These are phyloP conservation scores for Discostella stelligeroides DNA, from an alignment of 108 stramenopile species.

Conservation along the genomic window DNA sequence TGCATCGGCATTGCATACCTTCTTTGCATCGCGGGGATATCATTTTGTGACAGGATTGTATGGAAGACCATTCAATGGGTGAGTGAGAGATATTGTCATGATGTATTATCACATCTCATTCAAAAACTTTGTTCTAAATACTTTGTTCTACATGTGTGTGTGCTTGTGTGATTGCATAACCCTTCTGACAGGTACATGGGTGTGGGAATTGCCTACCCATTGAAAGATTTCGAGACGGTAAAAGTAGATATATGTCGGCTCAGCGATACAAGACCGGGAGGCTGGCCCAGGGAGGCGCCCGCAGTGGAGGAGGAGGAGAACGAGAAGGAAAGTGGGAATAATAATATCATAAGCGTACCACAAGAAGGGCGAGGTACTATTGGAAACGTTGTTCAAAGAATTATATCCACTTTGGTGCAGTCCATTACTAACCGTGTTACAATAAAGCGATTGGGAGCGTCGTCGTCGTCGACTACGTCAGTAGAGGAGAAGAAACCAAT, in stretches of 20 bases:
- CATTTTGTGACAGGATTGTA: conserved; percentile 89
- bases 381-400: conserved; percentile 7
- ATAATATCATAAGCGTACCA: conserved; percentile 4
- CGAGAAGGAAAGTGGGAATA: not conserved
- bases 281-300: conserved; percentile 84
- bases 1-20: conserved; percentile 80
- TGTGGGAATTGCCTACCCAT: conserved; percentile 78
- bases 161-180: no score
- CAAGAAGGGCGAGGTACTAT: not conserved
- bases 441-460: conserved; percentile 16
- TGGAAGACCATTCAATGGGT: conserved; percentile 92
- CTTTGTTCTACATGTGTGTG: no score
- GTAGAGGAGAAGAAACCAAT: conserved; percentile 9
- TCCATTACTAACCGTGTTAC: conserved; percentile 12
- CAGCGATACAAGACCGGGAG: conserved; percentile 63
- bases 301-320: conserved; percentile 20
- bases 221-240: conserved; percentile 56
- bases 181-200: conserved; percentile 83
- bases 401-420: conserved; percentile 17
- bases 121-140: not conserved
- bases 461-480: not conserved
- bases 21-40: conserved; percentile 86
- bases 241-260: conserved; percentile 75
- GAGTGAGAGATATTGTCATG: conserved; percentile 88
- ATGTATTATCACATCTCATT: no score